A percentile compares a stretch with the other conserved stretches of the same genome.
Conservation (phyloP, 2,329 filamentous ascomycete species). For the Trichoderma koningiopsis region DNA sequence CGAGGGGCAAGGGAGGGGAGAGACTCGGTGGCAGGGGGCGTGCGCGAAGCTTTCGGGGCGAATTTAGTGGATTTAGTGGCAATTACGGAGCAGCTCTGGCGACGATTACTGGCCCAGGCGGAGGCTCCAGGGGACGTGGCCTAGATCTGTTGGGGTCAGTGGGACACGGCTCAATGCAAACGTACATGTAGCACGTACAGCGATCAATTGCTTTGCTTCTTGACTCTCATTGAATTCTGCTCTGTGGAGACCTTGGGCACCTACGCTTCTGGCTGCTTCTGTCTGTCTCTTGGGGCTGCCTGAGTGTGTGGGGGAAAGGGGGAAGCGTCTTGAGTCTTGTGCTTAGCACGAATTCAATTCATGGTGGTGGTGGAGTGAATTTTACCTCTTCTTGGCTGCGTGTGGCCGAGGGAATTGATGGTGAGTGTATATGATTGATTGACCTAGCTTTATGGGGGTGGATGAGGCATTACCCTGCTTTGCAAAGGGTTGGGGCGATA, state of each 20-base stretch:
- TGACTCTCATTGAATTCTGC: not conserved
- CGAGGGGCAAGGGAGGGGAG: slow-evolving; percentile 17
- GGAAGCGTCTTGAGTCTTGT: not conserved
- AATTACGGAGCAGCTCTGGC: slow-evolving; percentile 8
- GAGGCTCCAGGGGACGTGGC: slow-evolving; percentile 16
- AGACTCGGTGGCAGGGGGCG: not conserved
- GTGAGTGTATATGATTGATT: not conserved
- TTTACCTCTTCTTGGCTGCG: not conserved
- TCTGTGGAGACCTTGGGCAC: not conserved
- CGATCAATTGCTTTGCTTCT: not conserved
- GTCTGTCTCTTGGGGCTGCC: not conserved
- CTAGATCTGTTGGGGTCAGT: slow-evolving; percentile 26
- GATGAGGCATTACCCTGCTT: too few species aligned
- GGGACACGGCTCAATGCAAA: not conserved
- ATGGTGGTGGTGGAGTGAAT: not conserved
- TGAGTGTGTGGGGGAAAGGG: not conserved
- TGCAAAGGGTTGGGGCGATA: slow-evolving; percentile 1
- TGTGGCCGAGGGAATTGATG: not conserved
- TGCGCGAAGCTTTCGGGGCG: slow-evolving; percentile 19
- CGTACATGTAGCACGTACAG: not conserved
- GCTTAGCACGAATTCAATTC: not conserved
- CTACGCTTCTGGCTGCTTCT: not conserved
- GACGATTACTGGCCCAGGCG: not conserved
- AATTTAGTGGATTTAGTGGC: slow-evolving; percentile 8
- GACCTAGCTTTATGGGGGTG: not conserved